phyloP scores from a whole-genome alignment of 1,139 yeast species.

The Tardiomyces depauwii region DNA sequence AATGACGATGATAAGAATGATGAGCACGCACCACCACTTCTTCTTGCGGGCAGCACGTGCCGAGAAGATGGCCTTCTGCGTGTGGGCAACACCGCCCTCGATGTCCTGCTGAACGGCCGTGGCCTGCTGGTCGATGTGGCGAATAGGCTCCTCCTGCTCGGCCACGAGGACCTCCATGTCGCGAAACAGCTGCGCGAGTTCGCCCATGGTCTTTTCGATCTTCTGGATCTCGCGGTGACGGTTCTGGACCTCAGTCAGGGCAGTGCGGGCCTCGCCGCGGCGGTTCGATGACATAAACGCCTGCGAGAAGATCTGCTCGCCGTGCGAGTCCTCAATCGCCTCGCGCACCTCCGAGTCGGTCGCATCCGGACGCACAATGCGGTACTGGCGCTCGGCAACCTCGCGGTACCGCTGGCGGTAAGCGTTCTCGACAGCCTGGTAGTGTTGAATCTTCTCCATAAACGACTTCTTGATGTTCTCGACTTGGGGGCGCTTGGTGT shows the following conservation, averaged over 20 bases:
- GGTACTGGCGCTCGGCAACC: conserved; percentile 89
- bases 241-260: conserved; percentile 88
- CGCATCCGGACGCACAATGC: conserved; percentile 89
- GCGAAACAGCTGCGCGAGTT: conserved; percentile 84
- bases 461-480: conserved; percentile 81
- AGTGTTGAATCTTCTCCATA: conserved; percentile 74
- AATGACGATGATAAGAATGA: conserved; percentile 51
- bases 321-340: conserved; percentile 76
- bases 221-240: conserved; percentile 94
- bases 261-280: conserved; percentile 95
- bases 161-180: conserved; percentile 96
- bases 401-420: conserved; percentile 76
- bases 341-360: conserved; percentile 71
- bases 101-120: conserved; percentile 79
- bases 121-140: conserved; percentile 73
- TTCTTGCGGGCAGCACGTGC: conserved; percentile 89
- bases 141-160: conserved; percentile 87
- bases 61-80: conserved; percentile 76
- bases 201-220: conserved; percentile 93
- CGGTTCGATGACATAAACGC: conserved; percentile 86
- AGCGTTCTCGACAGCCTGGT: conserved; percentile 76
- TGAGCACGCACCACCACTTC: conserved; percentile 78
- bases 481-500: conserved; percentile 81
- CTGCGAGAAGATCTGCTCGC: conserved; percentile 88
- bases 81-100: conserved; percentile 92